Evolutionary conservation across 208 protist species (phyloP).

Genomic region (Acanthamoeba quina): DNA sequence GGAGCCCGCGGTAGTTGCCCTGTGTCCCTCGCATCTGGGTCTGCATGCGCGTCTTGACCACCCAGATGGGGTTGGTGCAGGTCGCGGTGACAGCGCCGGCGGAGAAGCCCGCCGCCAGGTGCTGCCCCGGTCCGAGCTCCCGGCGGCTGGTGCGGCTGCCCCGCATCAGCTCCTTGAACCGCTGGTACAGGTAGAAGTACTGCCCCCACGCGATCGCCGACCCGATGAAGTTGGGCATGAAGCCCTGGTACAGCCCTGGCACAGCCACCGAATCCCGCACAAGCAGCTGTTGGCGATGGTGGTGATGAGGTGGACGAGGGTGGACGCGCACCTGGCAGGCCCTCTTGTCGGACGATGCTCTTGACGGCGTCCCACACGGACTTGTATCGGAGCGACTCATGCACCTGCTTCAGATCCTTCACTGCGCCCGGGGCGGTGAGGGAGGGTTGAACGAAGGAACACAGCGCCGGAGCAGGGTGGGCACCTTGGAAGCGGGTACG

Average conservation of each 20-base stretch:
- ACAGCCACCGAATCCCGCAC: background rate
- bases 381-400: conserved; percentile 1
- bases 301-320: too few relatives aligned
- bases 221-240: conserved; percentile 58
- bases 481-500: conserved; percentile 44
- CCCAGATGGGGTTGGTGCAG: conserved; percentile 55
- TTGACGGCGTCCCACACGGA: conserved; percentile 6
- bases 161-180: conserved; percentile 3
- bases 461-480: too few relatives aligned
- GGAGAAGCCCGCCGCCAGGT: background rate
- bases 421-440: background rate
- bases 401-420: conserved; percentile 13
- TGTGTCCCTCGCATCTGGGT: conserved; percentile 2
- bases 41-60: conserved; percentile 59
- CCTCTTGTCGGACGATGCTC: conserved; percentile 18
- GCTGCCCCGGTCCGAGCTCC: conserved; percentile 3
- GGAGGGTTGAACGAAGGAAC: background rate
- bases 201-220: conserved; percentile 23
- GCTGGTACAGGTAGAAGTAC: conserved; percentile 58
- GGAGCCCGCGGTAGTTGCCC: background rate
- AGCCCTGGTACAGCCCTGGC: conserved; percentile 48
- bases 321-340: conserved; percentile 6
- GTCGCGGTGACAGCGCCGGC: conserved; percentile 15
- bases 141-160: background rate
- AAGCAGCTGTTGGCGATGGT: background rate